phyloP scores from a whole-genome alignment of 163 green algal genomes.

The Trebouxia gelatinosa region DNA sequence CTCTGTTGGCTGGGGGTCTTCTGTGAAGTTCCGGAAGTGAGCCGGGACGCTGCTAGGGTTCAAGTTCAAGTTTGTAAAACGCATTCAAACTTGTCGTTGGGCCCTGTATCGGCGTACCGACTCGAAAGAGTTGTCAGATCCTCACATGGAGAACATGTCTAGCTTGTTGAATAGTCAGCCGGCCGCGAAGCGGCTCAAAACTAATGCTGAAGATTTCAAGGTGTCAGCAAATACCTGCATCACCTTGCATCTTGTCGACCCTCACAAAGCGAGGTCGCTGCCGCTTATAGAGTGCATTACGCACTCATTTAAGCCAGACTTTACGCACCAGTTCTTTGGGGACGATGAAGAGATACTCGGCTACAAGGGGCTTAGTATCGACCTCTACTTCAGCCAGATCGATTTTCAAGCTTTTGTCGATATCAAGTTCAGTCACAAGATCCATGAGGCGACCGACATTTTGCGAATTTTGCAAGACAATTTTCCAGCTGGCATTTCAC shows the following conservation, averaged over 20 bases:
- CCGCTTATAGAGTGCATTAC: neutral
- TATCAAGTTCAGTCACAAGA: neutral
- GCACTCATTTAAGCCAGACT: conserved; percentile 55
- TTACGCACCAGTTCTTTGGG: conserved; percentile 66
- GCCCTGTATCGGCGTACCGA: too few species aligned
- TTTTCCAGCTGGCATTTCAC: conserved; percentile 24
- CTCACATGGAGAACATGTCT: conserved; percentile 19
- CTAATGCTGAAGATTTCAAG: neutral
- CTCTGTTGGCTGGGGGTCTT: too few species aligned
- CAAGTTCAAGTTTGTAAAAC: too few species aligned
- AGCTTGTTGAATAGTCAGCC: conserved; percentile 4
- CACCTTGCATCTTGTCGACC: conserved; percentile 38
- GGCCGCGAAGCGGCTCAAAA: conserved; percentile 7
- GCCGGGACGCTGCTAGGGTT: too few species aligned
- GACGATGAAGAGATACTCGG: conserved; percentile 62
- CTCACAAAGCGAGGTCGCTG: neutral
- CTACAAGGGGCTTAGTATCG: conserved; percentile 47
- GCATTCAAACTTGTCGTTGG: too few species aligned
- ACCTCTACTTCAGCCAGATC: conserved; percentile 48
- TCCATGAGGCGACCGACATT: conserved; percentile 22
- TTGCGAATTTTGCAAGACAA: conserved; percentile 3
- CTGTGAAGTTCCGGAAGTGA: too few species aligned
- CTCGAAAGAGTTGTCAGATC: too few species aligned
- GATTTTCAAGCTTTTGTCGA: conserved; percentile 32
- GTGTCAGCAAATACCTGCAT: conserved; percentile 15